A percentile compares a stretch with the other conserved stretches of the same genome.
These are phyloP conservation scores for Lepidium campestre DNA, from an alignment of 441 rosid genomes.

Conservation along the genomic window DNA sequence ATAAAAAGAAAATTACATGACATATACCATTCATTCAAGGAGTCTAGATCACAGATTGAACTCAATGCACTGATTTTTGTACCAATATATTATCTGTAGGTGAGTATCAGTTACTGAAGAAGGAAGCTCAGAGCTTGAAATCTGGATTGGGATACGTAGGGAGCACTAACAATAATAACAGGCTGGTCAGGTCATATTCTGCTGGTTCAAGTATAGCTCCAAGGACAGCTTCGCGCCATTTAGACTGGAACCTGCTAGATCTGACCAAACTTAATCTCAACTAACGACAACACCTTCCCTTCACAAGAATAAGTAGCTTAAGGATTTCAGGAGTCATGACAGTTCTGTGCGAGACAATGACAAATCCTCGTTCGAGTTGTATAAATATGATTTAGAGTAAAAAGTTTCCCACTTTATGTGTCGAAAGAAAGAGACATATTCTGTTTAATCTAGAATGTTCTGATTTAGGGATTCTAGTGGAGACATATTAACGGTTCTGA, in stretches of 20 bases:
- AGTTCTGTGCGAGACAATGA: conserved; percentile 1
- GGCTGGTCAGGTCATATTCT: conserved; percentile 28
- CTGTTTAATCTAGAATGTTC: background rate
- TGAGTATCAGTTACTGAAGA: conserved; percentile 51
- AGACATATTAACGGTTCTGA: background rate
- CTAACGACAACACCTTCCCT: conserved; percentile 23
- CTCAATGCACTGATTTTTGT: background rate
- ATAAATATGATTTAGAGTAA: conserved; percentile 17
- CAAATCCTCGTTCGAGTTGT: conserved; percentile 12
- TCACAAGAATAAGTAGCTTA: conserved; percentile 12
- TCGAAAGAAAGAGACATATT: background rate
- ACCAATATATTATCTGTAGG: conserved; percentile 28
- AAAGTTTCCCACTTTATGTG: conserved; percentile 6
- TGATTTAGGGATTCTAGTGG: background rate
- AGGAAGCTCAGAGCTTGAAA: conserved; percentile 60
- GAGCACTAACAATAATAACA: conserved; percentile 25
- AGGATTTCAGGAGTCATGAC: background rate
- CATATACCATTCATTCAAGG: background rate
- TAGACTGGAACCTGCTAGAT: conserved; percentile 51
- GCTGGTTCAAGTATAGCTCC: conserved; percentile 29
- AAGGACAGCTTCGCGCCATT: conserved; percentile 29
- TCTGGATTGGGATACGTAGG: conserved; percentile 28
- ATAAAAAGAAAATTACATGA: background rate
- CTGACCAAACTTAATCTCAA: conserved; percentile 50
- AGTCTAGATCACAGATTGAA: background rate